A percentile compares a stretch with the other conserved stretches of the same genome.
Evolutionary conservation across 768 basidiomycete genomes (phyloP).

Genomic region (Rossbeevera mucosa): DNA sequence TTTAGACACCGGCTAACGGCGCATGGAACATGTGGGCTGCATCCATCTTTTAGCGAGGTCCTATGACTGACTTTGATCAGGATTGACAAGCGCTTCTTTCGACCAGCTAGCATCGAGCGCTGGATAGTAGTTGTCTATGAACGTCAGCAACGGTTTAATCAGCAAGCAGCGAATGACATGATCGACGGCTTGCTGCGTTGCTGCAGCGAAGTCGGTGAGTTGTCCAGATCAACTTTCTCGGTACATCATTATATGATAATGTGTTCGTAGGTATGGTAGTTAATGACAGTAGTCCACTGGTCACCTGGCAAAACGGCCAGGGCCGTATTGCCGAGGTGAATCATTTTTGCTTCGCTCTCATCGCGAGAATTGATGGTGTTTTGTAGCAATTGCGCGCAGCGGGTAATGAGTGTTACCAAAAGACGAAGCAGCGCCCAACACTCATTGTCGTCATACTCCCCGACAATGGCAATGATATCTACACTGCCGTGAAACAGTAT

Average conservation of each 20-base stretch:
- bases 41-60: background rate
- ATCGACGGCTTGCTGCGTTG: constrained; percentile 46
- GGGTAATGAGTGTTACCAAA: constrained; percentile 44
- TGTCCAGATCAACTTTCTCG: background rate
- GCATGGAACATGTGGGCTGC: constrained; percentile 69
- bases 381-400: constrained; percentile 46
- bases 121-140: constrained; percentile 72
- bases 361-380: background rate
- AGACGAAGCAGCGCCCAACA: constrained; percentile 41
- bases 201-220: constrained; percentile 58
- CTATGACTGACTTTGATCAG: constrained; percentile 30
- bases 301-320: constrained; percentile 57
- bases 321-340: constrained; percentile 45
- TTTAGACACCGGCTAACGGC: constrained; percentile 58
- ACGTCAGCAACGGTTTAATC: constrained; percentile 50
- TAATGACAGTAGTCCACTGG: constrained; percentile 38
- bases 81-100: constrained; percentile 69
- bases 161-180: constrained; percentile 48
- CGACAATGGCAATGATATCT: constrained; percentile 71
- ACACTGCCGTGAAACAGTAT: constrained; percentile 75
- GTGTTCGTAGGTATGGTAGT: constrained; percentile 52
- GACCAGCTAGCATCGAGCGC: constrained; percentile 45
- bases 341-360: background rate
- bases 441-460: constrained; percentile 69
- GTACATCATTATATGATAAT: background rate